These are phyloP conservation scores for Handroanthus guayacan DNA, from an alignment of 257 asterid genomes.

Conservation along the genomic window DNA sequence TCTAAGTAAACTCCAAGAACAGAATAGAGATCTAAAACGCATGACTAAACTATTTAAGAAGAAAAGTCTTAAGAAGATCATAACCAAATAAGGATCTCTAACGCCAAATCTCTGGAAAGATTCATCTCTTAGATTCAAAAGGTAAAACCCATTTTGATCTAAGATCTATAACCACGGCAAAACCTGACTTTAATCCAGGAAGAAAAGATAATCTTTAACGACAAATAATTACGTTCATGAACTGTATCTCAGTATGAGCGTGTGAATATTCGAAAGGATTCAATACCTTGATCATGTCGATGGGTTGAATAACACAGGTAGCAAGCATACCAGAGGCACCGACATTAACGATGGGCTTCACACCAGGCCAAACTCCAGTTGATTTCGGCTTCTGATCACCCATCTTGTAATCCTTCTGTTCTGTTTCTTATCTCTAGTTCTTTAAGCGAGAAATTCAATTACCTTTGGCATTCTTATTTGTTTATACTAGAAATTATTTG, in stretches of 20 bases:
- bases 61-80: neutral
- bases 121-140: neutral
- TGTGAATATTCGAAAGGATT: neutral
- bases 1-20: conserved; percentile 5
- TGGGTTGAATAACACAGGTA: conserved; percentile 93
- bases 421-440: conserved; percentile 37
- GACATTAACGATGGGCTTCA: conserved; percentile 91
- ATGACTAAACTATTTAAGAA: neutral
- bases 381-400: conserved; percentile 76
- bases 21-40: conserved; percentile 23
- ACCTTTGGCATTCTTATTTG: no score
- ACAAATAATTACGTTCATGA: neutral
- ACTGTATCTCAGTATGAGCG: no score
- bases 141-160: conserved; percentile 30
- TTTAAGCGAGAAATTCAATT: neutral
- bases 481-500: no score
- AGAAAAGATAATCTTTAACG: neutral
- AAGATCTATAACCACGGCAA: conserved; percentile 43
- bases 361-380: conserved; percentile 78
- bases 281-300: conserved; percentile 94
- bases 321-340: conserved; percentile 98
- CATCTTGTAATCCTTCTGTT: conserved; percentile 41
- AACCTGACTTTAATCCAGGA: conserved; percentile 21
- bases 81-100: neutral
- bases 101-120: conserved; percentile 1